Base-by-base conservation (phyloP, 192 early-diverging fungal species). In the Haplosporangium gracile region DNA sequence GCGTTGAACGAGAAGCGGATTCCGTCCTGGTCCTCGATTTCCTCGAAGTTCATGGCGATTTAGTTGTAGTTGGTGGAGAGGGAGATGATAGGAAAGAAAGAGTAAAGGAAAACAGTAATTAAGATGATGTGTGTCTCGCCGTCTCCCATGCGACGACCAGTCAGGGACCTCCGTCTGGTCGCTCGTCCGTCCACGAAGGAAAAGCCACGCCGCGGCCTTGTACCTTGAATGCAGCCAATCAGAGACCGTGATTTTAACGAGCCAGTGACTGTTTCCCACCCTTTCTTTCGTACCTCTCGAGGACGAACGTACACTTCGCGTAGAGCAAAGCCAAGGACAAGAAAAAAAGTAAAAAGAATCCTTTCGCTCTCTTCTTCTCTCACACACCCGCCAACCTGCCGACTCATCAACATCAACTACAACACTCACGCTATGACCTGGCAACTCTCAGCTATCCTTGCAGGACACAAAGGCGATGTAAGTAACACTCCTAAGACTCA, bases 1-100 rank as follows among this genome's bases (percentile, higher is more conserved):
- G 97, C 97, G 90, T 99, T 99, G 97, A 98, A 99, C 60, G 99
- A 96, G 87, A 98, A 95, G 18, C 99, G 94, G 78, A 99, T 93
- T 74, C 99, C 99, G 82, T 98, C 97, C 85, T 94, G 93, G 86
- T 99, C 98, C 94, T 99, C 94, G 60, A 97, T 94, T 76, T 94
- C 94, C 76, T 96, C 95, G 89, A 96, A 96, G 82, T 95, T 94
- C 95, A 96, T 96, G 65, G 51, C 63, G 75, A 5, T 74, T 32
- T 70, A 51, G 60, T 49, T 53, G 75, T 20, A 16, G 42, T 63
- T 34, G 60, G 76, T 43, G 76, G 40, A 53, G 70, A 60, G 51
- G 69, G 38, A 47, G 49, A 32, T 63, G 20, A 42, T 69, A 34
- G 70, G 60, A 60, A 69, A 77, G 57, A 47, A n/a, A 24, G 51